These are phyloP conservation scores for Boletus subcaerulescens DNA, from an alignment of 768 basidiomycete genomes.

Conservation along the genomic window DNA sequence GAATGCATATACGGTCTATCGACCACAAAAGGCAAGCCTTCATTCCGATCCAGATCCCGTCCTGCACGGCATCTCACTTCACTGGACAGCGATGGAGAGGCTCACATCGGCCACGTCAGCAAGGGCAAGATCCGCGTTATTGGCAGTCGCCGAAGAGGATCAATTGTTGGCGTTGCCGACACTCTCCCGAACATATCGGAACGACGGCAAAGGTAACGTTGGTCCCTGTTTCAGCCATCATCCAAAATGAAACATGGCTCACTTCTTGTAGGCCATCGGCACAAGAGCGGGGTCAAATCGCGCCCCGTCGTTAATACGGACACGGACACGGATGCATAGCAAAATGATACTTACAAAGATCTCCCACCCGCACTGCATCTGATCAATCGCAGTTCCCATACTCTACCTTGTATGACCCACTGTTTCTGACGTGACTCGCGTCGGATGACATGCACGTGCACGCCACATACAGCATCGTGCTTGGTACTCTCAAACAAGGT, in stretches of 20 bases:
- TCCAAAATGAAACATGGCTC: background rate
- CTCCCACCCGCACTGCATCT: constrained; percentile 7
- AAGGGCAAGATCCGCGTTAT: constrained; percentile 12
- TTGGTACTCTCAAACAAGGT: background rate
- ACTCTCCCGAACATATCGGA: constrained; percentile 15
- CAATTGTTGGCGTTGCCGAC: constrained; percentile 15
- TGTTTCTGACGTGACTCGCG: background rate
- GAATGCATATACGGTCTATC: constrained; percentile 28
- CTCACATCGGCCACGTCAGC: constrained; percentile 16
- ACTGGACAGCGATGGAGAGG: constrained; percentile 15
- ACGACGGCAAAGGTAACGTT: background rate
- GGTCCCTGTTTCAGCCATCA: background rate
- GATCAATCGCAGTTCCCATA: background rate
- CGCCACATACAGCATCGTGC: background rate
- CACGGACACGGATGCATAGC: constrained; percentile 2
- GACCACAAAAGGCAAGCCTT: constrained; percentile 12
- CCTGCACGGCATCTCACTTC: background rate
- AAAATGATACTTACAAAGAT: background rate
- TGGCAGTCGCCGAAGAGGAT: constrained; percentile 8
- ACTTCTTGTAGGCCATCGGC: background rate
- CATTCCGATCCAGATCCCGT: background rate
- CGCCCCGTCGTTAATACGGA: constrained; percentile 7
- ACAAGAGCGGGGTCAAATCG: background rate
- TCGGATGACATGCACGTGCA: background rate
- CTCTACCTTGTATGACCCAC: background rate